Base-by-base conservation (phyloP, 2,329 filamentous ascomycete genomes). In the Cyphellophora attinorum region DNA sequence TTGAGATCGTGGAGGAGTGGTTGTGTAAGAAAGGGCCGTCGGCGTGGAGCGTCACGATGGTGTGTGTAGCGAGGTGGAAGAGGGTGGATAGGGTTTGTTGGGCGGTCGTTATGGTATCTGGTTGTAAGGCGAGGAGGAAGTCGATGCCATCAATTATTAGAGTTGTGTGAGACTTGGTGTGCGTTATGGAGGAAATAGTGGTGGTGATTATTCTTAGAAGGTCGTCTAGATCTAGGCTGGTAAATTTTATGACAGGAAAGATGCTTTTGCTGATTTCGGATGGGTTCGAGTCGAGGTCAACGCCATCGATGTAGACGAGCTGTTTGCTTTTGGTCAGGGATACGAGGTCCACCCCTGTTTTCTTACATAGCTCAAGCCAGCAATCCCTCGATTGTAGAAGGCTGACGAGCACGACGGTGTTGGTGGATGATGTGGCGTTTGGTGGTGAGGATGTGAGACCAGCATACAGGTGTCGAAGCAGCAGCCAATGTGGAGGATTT, bases 321-420 rank as follows among this genome's bases (percentile, higher is more conserved):
- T 68, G 70, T 19, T 71, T 71, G 41, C 72, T 70, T 21, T 65
- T 65, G 34, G 61, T 57, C 4, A 79, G 56, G 14, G 35, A 36
- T 15, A 34, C 30, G 12, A 53, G 40, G 37, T 53, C 46, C 3
- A 55, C 35, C 12, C 52, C 48, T 51, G 85, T 58, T 56, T 79
- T 79, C 35, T 40, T 48, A 34, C 74, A 70, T 2, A 70, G 71
- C 32, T 83, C 79, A 42, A 66, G 76, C 85, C 86, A 95, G 53
- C 93, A 93, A 1, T 72, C 64, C 44, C 71, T 73, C 49, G 89
- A 81, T 40, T 84, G 72, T 59, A 93, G 62, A 59, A 91, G 94
- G 61, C 83, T 93, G 38, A 91, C 76, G 3, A 95, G 65, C 3
- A 94, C 67, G 1, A 95, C 71, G 32, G 64, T 69, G 29, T 35